Base-by-base conservation (phyloP, 2,329 filamentous ascomycete genomes). In the Colletotrichum sp. region DNA sequence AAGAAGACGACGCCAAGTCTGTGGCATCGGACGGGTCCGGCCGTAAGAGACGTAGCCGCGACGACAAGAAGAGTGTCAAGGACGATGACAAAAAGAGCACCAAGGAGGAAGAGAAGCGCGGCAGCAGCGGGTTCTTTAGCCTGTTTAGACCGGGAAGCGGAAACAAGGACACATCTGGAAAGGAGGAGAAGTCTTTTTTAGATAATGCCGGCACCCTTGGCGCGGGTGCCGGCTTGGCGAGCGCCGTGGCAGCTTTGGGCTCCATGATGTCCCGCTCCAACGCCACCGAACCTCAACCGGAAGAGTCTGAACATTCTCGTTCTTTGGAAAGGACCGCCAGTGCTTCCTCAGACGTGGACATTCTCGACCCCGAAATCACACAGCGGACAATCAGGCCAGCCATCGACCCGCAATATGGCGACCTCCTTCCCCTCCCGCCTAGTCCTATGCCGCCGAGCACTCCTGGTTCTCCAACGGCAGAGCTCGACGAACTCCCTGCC, bases 181-280 rank as follows among this genome's bases (percentile, higher is more conserved):
- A 83, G 65, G 71, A 78, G 57, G 76, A 77, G 77, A 85, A 86
- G 83, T 84, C 89, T 93, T 93, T 93, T 93, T 93, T 93, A 93
- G 92, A 85, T 93, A 91, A 90, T 89, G 90, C 92, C 91, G 91
- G 87, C 89, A 93, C 89, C 89, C 88, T 90, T 91, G 91, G 91
- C 91, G 90, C 89, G 88, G 91, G 91, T 93, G 92, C 87, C 91
- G 92, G 92, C 90, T 83, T 90, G 85, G 88, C 87, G 86, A 88
- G 88, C 84, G 87, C 86, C 82, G 88, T 85, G 78, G 85, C 84
- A 81, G 85, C 84, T 75, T 78, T 85, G 78, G 82, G 84, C 80
- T 83, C 85, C 80, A 82, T 84, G 80, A 81, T 82, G 79, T 82
- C 84, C 83, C 85, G 83, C 80, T 83, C 85, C 72, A 86, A 89